These are phyloP conservation scores for Pseudogymnoascus sp. DNA, from an alignment of 2,329 filamentous ascomycete genomes.

Conservation along the genomic window DNA sequence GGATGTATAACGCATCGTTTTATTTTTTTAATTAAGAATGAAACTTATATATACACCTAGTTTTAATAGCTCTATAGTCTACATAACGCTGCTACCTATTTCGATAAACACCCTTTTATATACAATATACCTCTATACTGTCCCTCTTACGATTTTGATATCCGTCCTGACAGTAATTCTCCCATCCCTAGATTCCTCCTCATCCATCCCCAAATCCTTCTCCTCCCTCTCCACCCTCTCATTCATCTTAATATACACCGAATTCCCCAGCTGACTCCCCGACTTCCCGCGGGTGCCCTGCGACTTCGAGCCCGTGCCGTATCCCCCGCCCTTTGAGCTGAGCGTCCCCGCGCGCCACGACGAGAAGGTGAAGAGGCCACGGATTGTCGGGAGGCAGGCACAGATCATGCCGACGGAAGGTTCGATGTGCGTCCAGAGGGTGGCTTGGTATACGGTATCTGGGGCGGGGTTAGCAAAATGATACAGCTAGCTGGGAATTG, in stretches of 20 bases:
- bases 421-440: conserved; percentile 13
- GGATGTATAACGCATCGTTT: too few relatives aligned
- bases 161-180: neutral
- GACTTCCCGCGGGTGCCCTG: neutral
- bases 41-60: neutral
- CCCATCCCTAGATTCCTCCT: neutral
- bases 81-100: neutral
- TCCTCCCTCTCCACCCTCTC: conserved; percentile 10
- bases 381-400: conserved; percentile 13
- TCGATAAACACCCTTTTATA: neutral
- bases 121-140: neutral
- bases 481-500: neutral
- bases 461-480: neutral
- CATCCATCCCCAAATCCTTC: neutral
- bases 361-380: neutral
- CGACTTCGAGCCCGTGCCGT: conserved; percentile 1
- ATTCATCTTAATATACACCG: neutral
- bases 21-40: neutral
- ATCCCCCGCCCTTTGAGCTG: neutral
- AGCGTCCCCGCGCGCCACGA: neutral
- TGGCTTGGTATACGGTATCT: conserved; percentile 6
- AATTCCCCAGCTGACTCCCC: conserved; percentile 10
- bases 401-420: conserved; percentile 13
- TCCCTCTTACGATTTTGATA: neutral
- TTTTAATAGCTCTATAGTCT: neutral